Evolutionary conservation across 2,329 filamentous ascomycete genomes (phyloP), one percentile per base, ranked within the genome.

Genomic region (Cladophialophora psammophila): DNA sequence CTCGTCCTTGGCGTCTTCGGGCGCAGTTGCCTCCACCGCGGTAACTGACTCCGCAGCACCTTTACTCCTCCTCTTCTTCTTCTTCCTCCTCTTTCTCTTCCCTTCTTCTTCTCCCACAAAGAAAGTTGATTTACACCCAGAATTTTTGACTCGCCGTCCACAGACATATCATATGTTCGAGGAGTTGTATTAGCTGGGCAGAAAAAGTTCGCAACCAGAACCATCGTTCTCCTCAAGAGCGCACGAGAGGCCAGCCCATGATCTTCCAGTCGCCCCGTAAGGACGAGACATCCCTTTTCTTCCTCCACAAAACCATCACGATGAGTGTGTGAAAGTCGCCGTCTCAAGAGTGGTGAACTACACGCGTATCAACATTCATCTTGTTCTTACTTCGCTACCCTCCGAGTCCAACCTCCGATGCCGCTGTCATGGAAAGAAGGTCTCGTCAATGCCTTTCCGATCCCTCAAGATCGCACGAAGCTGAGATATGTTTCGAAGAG

Each of bases 91-190:
- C 65, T 64, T 71, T 64, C 36, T 62, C 71, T 71, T 64, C 45
- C 66, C 69, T 70, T 69, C 70, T 73, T 78, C 78, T 77, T 78
- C 78, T 74, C 75, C 76, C 74, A 78, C 71, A 77, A 68, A 77
- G 80, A 86, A 88, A 87, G 84, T 87, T 87, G 80, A 82, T 61
- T 45, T 53, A 74, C 76, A 76, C 76, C 84, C 81, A 79, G 81
- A 80, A 78, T 83, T 86, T 87, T 88, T 88, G 86, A 86, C 86
- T 81, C 80, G 78, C 76, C 82, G 82, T 77, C 78, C 82, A 78
- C 71, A 74, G 70, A 71, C 69, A 69, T 53, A 60, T 68, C 69
- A 74, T 76, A 81, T 85, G 84, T 81, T 81, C 83, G 81, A 78
- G 77, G 83, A 82, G 87, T 87, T 90, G 87, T 80, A 83, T 79